These are phyloP conservation scores for Sporodiniella umbellata DNA, from an alignment of 371 early-diverging fungal species.

Conservation along the genomic window DNA sequence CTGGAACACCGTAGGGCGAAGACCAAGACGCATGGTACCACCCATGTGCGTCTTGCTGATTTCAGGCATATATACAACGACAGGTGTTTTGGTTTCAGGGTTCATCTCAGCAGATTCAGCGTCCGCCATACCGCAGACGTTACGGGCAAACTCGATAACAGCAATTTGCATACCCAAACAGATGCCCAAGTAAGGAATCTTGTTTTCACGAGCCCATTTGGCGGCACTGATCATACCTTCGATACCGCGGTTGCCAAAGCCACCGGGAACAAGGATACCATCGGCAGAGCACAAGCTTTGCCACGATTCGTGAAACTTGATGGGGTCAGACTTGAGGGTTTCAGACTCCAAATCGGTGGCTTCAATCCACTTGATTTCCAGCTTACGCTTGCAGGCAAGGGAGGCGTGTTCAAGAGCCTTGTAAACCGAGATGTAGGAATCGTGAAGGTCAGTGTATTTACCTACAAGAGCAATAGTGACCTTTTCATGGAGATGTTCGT, in stretches of 20 bases:
- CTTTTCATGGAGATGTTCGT: slow-evolving; percentile 79
- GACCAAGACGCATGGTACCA: slow-evolving; percentile 96
- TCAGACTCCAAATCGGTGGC: slow-evolving; percentile 85
- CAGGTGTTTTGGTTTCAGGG: slow-evolving; percentile 65
- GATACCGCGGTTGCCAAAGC: slow-evolving; percentile 97
- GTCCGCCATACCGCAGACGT: slow-evolving; percentile 83
- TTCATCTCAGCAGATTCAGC: slow-evolving; percentile 91
- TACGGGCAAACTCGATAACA: slow-evolving; percentile 97
- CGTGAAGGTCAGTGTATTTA: slow-evolving; percentile 94
- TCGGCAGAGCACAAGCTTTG: slow-evolving; percentile 80
- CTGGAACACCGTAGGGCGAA: slow-evolving; percentile 84
- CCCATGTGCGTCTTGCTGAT: slow-evolving; percentile 94
- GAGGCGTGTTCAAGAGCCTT: slow-evolving; percentile 96
- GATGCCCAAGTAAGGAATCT: slow-evolving; percentile 97
- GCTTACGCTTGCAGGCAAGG: slow-evolving; percentile 77
- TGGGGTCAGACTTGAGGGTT: slow-evolving; percentile 69
- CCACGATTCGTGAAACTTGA: slow-evolving; percentile 96
- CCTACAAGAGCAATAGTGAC: slow-evolving; percentile 95
- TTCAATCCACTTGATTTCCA: slow-evolving; percentile 93
- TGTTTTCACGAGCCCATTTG: slow-evolving; percentile 97
- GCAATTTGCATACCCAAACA: slow-evolving; percentile 99
- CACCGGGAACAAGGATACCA: slow-evolving; percentile 99
- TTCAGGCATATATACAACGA: slow-evolving; percentile 97
- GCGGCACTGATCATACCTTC: slow-evolving; percentile 98
- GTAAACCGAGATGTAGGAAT: slow-evolving; percentile 96